Percentiles rank a stretch among this genome's conserved stretches.
These are phyloP conservation scores for Aschersonia sp. DNA, from an alignment of 2,329 filamentous ascomycete genomes.

Conservation along the genomic window DNA sequence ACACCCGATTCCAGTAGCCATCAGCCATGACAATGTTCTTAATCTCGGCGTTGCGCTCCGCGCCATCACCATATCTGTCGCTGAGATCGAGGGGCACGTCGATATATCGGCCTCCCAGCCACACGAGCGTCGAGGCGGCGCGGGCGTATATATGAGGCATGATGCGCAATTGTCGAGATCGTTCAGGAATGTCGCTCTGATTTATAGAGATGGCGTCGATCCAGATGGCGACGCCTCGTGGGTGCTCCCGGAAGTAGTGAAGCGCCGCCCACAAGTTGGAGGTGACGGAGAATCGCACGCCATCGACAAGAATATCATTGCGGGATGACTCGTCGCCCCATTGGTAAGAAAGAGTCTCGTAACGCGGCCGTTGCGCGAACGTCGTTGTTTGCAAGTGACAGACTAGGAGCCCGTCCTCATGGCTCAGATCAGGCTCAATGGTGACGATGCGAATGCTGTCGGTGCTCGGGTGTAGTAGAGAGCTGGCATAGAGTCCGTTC, in stretches of 20 bases:
- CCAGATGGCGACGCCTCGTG: constrained; percentile 6
- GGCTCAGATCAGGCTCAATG: constrained; percentile 1
- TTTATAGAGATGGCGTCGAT: constrained; percentile 8
- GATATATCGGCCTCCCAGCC: constrained; percentile 5
- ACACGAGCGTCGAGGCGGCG: constrained; percentile 7
- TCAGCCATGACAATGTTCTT: constrained; percentile 3
- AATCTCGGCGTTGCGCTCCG: background rate
- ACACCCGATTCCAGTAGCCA: constrained; percentile 7
- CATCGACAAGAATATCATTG: constrained; percentile 5
- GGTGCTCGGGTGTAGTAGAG: background rate
- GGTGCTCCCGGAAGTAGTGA: constrained; percentile 3
- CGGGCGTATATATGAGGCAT: constrained; percentile 9
- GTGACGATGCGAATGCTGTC: constrained; percentile 6
- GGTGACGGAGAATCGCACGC: constrained; percentile 4
- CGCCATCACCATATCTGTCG: background rate
- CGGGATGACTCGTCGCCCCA: constrained; percentile 7
- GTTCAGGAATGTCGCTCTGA: constrained; percentile 7
- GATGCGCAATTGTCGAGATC: constrained; percentile 7
- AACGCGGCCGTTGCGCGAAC: constrained; percentile 4
- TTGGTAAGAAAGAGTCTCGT: constrained; percentile 8
- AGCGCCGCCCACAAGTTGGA: constrained; percentile 6
- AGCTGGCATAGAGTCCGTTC: constrained; percentile 2
- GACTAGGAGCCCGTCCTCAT: background rate
- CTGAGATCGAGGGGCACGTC: background rate
- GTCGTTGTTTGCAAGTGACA: constrained; percentile 3